Percentiles rank a stretch among this genome's conserved stretches.
These are phyloP conservation scores for Fagopyrum tataricum DNA, from an alignment of 148 eudicot species.

Conservation along the genomic window DNA sequence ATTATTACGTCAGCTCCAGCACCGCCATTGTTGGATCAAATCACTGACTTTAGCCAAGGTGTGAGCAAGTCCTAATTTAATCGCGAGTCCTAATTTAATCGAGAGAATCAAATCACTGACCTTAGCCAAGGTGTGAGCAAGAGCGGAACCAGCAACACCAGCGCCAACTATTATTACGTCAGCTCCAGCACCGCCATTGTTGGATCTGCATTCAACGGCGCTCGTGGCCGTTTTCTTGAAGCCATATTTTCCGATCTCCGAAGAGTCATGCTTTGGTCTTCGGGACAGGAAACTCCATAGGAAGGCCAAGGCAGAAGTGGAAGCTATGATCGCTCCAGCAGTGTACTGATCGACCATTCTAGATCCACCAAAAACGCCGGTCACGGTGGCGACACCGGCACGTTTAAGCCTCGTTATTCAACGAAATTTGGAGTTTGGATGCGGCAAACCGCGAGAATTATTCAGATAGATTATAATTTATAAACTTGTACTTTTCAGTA, in stretches of 20 bases:
- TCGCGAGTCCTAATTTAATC: not conserved
- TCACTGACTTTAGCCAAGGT: too few relatives aligned
- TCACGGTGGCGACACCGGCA: not conserved
- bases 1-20: constrained; percentile 46
- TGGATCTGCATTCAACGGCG: constrained; percentile 29
- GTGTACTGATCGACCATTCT: constrained; percentile 33
- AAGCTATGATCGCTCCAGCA: constrained; percentile 30
- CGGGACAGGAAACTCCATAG: constrained; percentile 17
- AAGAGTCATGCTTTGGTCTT: constrained; percentile 15
- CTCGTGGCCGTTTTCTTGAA: not conserved
- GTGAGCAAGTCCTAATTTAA: too few relatives aligned
- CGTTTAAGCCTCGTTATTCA: not conserved
- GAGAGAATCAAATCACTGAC: constrained; percentile 18
- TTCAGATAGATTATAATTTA: not conserved
- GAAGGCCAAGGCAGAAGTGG: constrained; percentile 23
- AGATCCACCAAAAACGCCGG: not conserved
- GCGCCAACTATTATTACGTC: constrained; percentile 81
- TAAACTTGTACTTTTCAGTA: not conserved
- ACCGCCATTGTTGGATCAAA: constrained; percentile 22
- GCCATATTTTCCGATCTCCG: constrained; percentile 2
- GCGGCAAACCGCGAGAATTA: not conserved
- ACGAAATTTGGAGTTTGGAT: not conserved
- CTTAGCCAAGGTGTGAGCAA: constrained; percentile 89
- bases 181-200: constrained; percentile 16
- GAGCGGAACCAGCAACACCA: constrained; percentile 90